A percentile compares a stretch with the other conserved stretches of the same genome.
These are phyloP conservation scores for Globisporangium irregulare DNA, from an alignment of 352 stramenopile genomes.

Conservation along the genomic window DNA sequence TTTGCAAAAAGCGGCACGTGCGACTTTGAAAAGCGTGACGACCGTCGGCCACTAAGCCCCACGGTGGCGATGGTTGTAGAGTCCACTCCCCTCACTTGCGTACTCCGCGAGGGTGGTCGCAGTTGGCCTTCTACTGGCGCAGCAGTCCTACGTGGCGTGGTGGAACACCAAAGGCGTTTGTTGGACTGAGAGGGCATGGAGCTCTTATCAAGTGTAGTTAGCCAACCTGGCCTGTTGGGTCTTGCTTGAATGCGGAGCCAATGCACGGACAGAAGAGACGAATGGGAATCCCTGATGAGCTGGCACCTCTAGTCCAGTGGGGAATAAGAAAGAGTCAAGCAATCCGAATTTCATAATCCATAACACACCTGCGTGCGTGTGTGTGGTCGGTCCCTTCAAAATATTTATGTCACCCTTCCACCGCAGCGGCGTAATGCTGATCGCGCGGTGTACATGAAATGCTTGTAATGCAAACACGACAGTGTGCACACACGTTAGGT, in stretches of 20 bases:
- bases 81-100: not conserved
- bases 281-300: not conserved
- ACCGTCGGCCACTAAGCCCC: not conserved
- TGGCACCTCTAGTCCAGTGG: not conserved
- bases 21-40: not conserved
- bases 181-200: not conserved
- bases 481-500: not conserved
- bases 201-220: no score
- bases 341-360: no score
- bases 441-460: not conserved
- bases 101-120: not conserved
- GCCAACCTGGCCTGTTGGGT: no score
- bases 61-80: not conserved
- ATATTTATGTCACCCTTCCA: no score
- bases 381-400: no score
- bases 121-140: not conserved
- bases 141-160: no score
- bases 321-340: no score
- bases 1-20: not conserved
- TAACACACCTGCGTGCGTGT: no score
- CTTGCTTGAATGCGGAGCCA: not conserved
- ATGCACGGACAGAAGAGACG: slow-evolving; percentile 1
- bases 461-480: no score
- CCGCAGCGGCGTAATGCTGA: not conserved
- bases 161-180: no score